These are phyloP conservation scores for Bremia lactucae DNA, from an alignment of 352 stramenopile genomes.

Conservation along the genomic window DNA sequence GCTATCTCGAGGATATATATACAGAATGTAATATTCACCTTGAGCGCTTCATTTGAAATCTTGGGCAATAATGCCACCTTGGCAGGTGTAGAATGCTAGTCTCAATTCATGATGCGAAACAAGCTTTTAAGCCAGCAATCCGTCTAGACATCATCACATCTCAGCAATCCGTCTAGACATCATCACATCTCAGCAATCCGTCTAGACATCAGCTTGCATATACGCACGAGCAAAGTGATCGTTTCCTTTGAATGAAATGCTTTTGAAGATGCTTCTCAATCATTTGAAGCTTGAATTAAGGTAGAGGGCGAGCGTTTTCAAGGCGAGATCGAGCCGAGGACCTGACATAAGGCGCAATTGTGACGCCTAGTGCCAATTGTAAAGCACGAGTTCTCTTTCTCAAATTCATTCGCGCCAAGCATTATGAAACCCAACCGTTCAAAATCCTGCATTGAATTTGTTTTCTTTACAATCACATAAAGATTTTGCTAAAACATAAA, in stretches of 20 bases:
- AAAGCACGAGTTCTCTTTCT: too few relatives aligned
- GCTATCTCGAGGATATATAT: conserved; percentile 21
- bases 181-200: too few relatives aligned
- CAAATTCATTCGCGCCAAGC: too few relatives aligned
- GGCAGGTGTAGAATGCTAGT: conserved; percentile 56
- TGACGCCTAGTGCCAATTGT: too few relatives aligned
- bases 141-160: too few relatives aligned
- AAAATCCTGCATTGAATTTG: too few relatives aligned
- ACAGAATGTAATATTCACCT: conserved; percentile 34
- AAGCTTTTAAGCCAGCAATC: conserved; percentile 62
- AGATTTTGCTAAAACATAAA: too few relatives aligned
- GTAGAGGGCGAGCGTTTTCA: conserved; percentile 55
- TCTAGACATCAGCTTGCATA: conserved; percentile 61
- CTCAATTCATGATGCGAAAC: conserved; percentile 67
- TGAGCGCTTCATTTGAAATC: conserved; percentile 43
- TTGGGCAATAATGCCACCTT: conserved; percentile 69
- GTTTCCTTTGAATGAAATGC: conserved; percentile 77
- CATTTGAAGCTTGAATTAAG: conserved; percentile 37
- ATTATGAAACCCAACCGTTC: too few relatives aligned
- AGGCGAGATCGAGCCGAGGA: conserved; percentile 42
- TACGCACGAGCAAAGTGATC: conserved; percentile 54
- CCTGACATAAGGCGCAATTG: too few relatives aligned
- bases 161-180: too few relatives aligned
- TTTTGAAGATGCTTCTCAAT: conserved; percentile 44
- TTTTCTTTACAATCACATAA: too few relatives aligned